These are phyloP conservation scores for Solanum aculeatissimum DNA, from an alignment of 305 asterid species.

Conservation along the genomic window DNA sequence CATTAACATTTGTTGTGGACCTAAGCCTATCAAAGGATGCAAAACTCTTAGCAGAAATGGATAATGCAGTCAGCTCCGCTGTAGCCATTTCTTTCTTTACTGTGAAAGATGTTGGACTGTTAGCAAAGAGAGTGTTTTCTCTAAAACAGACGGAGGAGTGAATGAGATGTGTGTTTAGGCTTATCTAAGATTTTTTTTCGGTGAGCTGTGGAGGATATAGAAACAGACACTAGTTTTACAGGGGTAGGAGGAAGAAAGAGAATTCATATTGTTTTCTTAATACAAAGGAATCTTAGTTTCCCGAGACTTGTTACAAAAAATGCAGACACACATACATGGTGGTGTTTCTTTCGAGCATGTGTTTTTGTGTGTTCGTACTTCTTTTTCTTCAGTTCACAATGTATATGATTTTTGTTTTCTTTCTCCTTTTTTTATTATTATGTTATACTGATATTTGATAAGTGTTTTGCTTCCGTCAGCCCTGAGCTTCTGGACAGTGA, in stretches of 20 bases:
- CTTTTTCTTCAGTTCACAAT: neutral
- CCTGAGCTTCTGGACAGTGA: neutral
- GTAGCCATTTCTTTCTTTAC: conserved; percentile 14
- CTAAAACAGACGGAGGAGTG: neutral
- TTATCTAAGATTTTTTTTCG: neutral
- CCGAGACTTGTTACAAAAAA: neutral
- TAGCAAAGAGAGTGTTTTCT: neutral
- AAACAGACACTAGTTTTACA: neutral
- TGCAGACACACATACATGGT: neutral
- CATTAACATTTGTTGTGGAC: conserved; percentile 2
- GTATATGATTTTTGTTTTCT: neutral
- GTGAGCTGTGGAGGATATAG: neutral
- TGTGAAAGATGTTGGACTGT: neutral
- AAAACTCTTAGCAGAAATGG: conserved; percentile 18
- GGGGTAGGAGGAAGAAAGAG: neutral
- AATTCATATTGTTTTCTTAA: neutral
- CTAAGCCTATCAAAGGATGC: conserved; percentile 24
- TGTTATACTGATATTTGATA: neutral
- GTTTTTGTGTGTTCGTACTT: neutral
- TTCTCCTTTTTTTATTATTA: neutral
- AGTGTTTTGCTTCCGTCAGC: neutral
- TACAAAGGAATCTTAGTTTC: neutral
- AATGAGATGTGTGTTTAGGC: neutral
- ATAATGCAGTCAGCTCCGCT: conserved; percentile 13
- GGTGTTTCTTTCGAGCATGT: neutral